Evolutionary conservation across 441 rosid species (phyloP).

Genomic region (Croton laevigatus): DNA sequence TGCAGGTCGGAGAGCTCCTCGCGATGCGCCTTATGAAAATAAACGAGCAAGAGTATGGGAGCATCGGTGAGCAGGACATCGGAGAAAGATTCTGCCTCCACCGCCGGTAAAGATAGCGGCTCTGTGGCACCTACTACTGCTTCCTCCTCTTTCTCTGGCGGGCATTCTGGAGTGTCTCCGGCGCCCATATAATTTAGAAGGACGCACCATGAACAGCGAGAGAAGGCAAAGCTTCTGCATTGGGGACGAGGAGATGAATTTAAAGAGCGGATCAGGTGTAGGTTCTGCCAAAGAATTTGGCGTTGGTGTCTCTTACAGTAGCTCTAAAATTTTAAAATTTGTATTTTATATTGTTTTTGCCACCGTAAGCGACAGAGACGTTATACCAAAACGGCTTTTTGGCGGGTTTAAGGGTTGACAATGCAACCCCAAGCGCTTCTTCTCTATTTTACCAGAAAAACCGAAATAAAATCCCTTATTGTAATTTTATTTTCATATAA

Average conservation of each 20-base stretch:
- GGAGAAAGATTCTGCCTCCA: slow-evolving; percentile 11
- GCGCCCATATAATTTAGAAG: slow-evolving; percentile 37
- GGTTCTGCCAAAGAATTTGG: neutral
- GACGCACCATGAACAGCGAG: slow-evolving; percentile 37
- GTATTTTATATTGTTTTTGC: slow-evolving; percentile 2
- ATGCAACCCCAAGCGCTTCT: slow-evolving; percentile 13
- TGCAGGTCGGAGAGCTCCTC: slow-evolving; percentile 56
- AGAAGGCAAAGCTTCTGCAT: slow-evolving; percentile 38
- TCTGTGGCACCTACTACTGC: neutral
- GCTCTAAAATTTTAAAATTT: neutral
- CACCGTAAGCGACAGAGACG: slow-evolving; percentile 29
- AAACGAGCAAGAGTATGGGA: slow-evolving; percentile 61
- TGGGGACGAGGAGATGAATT: slow-evolving; percentile 5
- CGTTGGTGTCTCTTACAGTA: slow-evolving; percentile 16
- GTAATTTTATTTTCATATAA: too few relatives aligned
- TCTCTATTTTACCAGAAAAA: neutral
- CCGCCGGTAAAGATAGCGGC: slow-evolving; percentile 16
- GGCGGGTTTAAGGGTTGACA: neutral
- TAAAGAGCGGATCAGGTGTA: neutral
- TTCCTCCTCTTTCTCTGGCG: slow-evolving; percentile 29
- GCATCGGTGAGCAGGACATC: slow-evolving; percentile 44
- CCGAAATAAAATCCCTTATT: neutral
- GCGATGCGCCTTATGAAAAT: slow-evolving; percentile 66
- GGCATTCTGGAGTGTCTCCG: slow-evolving; percentile 29
- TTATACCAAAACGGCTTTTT: slow-evolving; percentile 21